Conservation (phyloP, 1,139 yeast species). For the Yamadazyma buinensis region DNA sequence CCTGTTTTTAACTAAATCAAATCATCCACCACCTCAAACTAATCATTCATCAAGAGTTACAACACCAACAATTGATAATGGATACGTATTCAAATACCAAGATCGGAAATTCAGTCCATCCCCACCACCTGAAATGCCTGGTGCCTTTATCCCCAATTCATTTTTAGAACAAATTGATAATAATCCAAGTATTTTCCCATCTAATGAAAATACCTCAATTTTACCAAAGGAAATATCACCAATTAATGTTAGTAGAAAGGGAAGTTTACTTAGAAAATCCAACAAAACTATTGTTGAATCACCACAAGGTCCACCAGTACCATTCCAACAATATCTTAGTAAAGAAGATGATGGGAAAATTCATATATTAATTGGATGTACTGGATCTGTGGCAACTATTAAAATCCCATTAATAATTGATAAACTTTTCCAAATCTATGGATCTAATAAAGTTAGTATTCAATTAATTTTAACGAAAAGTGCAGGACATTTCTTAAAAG, state of each 20-base stretch:
- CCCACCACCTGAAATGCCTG: conserved; percentile 11
- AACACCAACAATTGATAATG: conserved; percentile 11
- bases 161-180: no score
- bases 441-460: conserved; percentile 66
- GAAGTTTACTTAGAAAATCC: conserved; percentile 24
- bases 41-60: conserved; percentile 12
- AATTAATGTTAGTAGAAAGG: conserved; percentile 22
- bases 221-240: no score
- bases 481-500: conserved; percentile 79
- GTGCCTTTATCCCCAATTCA: no score
- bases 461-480: conserved; percentile 82
- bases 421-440: conserved; percentile 72
- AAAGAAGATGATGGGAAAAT: conserved; percentile 77
- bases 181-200: neutral
- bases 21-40: neutral
- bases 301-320: conserved; percentile 67
- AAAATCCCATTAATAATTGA: conserved; percentile 86
- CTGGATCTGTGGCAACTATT: conserved; percentile 96
- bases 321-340: conserved; percentile 66
- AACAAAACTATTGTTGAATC: conserved; percentile 40
- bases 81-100: conserved; percentile 5
- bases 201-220: neutral
- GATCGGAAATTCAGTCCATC: conserved; percentile 11
- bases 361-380: conserved; percentile 85
- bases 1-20: conserved; percentile 10